These are phyloP conservation scores for Cryptosporidium canis DNA, from an alignment of 169 alveolate species.

Conservation along the genomic window DNA sequence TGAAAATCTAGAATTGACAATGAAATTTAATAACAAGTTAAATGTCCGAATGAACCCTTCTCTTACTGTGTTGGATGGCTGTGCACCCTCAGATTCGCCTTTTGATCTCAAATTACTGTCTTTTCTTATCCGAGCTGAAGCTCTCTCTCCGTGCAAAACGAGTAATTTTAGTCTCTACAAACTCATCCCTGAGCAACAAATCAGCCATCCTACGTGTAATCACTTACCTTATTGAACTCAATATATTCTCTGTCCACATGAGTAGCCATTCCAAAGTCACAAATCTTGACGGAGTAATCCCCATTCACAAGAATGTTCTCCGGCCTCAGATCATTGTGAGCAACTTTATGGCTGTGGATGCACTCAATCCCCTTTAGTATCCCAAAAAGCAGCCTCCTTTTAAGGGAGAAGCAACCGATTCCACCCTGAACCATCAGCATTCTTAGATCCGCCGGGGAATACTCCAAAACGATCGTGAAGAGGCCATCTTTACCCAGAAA, in stretches of 20 bases:
- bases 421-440: not conserved
- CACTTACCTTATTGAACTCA: conserved; percentile 34
- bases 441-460: conserved; percentile 39
- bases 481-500: not conserved
- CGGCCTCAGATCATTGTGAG: conserved; percentile 61
- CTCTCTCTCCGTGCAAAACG: not conserved
- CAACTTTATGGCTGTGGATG: not conserved
- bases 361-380: conserved; percentile 15
- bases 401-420: not conserved
- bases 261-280: conserved; percentile 67
- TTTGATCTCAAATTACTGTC: conserved; percentile 24
- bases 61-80: not conserved
- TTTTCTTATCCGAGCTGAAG: not conserved
- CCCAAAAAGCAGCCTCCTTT: not conserved
- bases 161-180: not conserved
- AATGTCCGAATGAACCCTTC: not conserved
- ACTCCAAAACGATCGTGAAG: conserved; percentile 18
- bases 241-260: not conserved
- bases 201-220: not conserved
- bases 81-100: conserved; percentile 72
- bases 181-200: conserved; percentile 26
- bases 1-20: not conserved
- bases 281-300: conserved; percentile 12
- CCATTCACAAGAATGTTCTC: conserved; percentile 39
- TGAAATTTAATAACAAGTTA: not conserved